These are phyloP conservation scores for Ligustrum vulgare DNA, from an alignment of 257 asterid genomes.

Conservation along the genomic window DNA sequence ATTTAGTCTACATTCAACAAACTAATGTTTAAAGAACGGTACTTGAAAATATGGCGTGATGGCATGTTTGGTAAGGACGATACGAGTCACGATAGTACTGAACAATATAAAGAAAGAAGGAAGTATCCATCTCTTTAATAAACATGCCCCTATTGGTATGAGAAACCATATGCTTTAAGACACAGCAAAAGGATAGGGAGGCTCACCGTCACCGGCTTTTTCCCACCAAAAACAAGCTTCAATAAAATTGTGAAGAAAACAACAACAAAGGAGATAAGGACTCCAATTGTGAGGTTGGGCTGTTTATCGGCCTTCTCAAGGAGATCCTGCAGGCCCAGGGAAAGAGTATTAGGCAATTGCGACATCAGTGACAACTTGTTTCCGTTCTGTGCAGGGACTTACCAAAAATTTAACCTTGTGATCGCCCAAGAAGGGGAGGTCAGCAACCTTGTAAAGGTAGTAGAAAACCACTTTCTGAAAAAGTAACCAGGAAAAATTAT, in stretches of 20 bases:
- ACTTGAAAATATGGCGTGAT: neutral
- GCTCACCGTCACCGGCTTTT: constrained; percentile 75
- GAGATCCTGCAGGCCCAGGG: constrained; percentile 67
- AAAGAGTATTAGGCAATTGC: constrained; percentile 1
- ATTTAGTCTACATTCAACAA: constrained; percentile 43
- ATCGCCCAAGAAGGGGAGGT: constrained; percentile 76
- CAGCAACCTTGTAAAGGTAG: constrained; percentile 81
- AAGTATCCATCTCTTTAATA: neutral
- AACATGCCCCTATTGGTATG: neutral
- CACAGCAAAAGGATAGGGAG: neutral
- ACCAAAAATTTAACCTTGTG: constrained; percentile 78
- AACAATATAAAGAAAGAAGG: neutral
- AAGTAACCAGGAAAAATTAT: constrained; percentile 1
- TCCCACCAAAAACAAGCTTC: constrained; percentile 79
- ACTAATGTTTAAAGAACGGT: neutral
- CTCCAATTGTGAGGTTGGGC: constrained; percentile 74
- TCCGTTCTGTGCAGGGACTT: constrained; percentile 21
- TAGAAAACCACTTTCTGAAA: constrained; percentile 75
- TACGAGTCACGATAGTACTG: neutral
- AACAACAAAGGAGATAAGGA: constrained; percentile 49
- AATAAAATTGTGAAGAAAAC: constrained; percentile 56
- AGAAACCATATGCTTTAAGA: neutral
- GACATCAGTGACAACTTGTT: neutral
- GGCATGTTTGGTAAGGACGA: neutral
- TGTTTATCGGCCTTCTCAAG: constrained; percentile 86